Conservation (phyloP, 768 basidiomycete species). For the Leucocoprinus leucothites region DNA sequence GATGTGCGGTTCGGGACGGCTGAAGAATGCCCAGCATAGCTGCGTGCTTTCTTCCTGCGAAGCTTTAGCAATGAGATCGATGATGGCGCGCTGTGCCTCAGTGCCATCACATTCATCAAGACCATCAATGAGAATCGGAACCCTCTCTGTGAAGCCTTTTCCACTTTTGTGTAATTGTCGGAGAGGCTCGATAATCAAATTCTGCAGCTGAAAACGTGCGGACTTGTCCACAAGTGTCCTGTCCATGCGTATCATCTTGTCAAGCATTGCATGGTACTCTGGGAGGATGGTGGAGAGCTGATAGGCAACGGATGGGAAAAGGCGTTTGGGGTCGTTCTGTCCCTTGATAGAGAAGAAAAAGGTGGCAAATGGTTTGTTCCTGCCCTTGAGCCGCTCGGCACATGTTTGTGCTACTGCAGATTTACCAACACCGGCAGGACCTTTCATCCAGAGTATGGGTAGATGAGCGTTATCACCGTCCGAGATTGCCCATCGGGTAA, state of each 20-base stretch:
- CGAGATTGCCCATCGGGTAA: too few relatives aligned
- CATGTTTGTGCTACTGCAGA: conserved; percentile 7
- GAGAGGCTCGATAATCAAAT: background rate
- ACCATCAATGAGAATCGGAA: background rate
- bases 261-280: background rate
- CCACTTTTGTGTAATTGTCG: background rate
- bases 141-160: background rate
- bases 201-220: background rate
- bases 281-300: conserved; percentile 2
- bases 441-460: conserved; percentile 1
- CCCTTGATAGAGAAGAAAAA: conserved; percentile 5
- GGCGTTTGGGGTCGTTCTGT: background rate
- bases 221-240: background rate
- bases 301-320: conserved; percentile 5
- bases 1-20: conserved; percentile 2
- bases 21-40: conserved; percentile 6
- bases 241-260: background rate
- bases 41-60: background rate
- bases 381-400: background rate
- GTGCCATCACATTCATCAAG: background rate
- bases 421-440: background rate
- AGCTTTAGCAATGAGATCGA: background rate
- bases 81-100: background rate
- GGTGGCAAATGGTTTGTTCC: background rate
- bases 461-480: background rate